A percentile compares a stretch with the other conserved stretches of the same genome.
phyloP scores from a whole-genome alignment of 1,139 yeast species.

The Spathaspora sp. region DNA sequence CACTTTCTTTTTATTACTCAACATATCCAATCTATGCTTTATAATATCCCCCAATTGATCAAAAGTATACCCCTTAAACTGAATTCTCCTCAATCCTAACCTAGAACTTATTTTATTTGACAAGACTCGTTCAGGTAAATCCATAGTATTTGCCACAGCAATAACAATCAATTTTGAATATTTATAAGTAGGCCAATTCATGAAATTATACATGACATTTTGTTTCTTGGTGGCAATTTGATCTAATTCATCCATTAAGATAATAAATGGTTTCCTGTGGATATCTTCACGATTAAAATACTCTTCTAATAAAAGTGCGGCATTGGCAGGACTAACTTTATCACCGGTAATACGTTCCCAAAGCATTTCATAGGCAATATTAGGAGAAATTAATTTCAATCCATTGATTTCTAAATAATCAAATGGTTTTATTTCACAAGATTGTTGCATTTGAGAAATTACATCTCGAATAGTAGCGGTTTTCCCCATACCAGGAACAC shows the following conservation, averaged over 20 bases:
- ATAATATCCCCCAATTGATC: conserved; percentile 78
- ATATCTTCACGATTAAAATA: conserved; percentile 30
- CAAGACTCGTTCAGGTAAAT: conserved; percentile 84
- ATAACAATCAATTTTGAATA: conserved; percentile 80
- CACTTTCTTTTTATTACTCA: conserved; percentile 44
- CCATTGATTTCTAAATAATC: conserved; percentile 88
- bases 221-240: conserved; percentile 85
- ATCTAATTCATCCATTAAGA: conserved; percentile 88
- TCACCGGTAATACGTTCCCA: conserved; percentile 76
- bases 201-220: conserved; percentile 89
- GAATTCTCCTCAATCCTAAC: conserved; percentile 82
- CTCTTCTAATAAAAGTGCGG: conserved; percentile 45
- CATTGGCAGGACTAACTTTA: conserved; percentile 61
- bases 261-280: conserved; percentile 58
- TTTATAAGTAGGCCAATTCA: conserved; percentile 92
- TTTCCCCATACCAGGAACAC: conserved; percentile 98
- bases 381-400: conserved; percentile 78
- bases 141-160: conserved; percentile 98
- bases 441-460: conserved; percentile 58
- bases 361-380: conserved; percentile 76
- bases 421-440: conserved; percentile 57
- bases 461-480: conserved; percentile 93
- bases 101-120: conserved; percentile 91
- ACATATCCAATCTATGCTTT: conserved; percentile 60
- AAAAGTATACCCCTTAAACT: conserved; percentile 85